These are phyloP conservation scores for Arthroderma sp. DNA, from an alignment of 2,329 filamentous ascomycete genomes.

Conservation along the genomic window DNA sequence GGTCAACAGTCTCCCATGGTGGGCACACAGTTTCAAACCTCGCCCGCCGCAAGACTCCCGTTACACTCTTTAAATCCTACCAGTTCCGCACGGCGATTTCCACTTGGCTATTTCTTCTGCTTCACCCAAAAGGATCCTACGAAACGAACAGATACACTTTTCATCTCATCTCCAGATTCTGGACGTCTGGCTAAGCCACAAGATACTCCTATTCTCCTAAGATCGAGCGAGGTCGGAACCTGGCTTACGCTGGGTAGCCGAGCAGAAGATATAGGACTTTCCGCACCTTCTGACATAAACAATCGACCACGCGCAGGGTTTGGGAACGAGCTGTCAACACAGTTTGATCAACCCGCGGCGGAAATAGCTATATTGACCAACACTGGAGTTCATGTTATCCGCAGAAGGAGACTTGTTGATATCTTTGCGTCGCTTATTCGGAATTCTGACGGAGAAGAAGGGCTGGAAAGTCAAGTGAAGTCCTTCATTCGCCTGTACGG, in stretches of 20 bases:
- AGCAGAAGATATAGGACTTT: slow-evolving; percentile 65
- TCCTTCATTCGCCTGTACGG: slow-evolving; percentile 80
- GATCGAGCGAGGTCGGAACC: slow-evolving; percentile 65
- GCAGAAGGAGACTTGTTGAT: slow-evolving; percentile 73
- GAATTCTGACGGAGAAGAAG: slow-evolving; percentile 56
- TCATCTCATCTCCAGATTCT: slow-evolving; percentile 76
- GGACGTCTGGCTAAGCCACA: slow-evolving; percentile 57
- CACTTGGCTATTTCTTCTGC: slow-evolving; percentile 84
- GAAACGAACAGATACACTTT: slow-evolving; percentile 54
- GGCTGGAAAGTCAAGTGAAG: slow-evolving; percentile 66
- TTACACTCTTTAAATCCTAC: slow-evolving; percentile 30
- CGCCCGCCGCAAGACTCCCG: slow-evolving; percentile 39
- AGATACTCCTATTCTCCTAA: slow-evolving; percentile 40
- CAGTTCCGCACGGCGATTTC: slow-evolving; percentile 42
- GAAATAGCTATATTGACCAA: slow-evolving; percentile 90
- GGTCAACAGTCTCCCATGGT: slow-evolving; percentile 12
- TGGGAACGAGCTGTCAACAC: slow-evolving; percentile 90
- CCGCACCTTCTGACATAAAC: slow-evolving; percentile 60
- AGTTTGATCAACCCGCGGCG: slow-evolving; percentile 69
- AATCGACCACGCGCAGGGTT: slow-evolving; percentile 60
- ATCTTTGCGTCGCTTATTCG: slow-evolving; percentile 76
- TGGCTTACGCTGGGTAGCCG: slow-evolving; percentile 64
- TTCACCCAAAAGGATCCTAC: slow-evolving; percentile 54
- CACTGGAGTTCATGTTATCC: slow-evolving; percentile 74
- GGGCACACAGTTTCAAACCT: slow-evolving; percentile 16